These are phyloP conservation scores for Mycena albidolilacea DNA, from an alignment of 768 basidiomycete genomes.

Conservation along the genomic window DNA sequence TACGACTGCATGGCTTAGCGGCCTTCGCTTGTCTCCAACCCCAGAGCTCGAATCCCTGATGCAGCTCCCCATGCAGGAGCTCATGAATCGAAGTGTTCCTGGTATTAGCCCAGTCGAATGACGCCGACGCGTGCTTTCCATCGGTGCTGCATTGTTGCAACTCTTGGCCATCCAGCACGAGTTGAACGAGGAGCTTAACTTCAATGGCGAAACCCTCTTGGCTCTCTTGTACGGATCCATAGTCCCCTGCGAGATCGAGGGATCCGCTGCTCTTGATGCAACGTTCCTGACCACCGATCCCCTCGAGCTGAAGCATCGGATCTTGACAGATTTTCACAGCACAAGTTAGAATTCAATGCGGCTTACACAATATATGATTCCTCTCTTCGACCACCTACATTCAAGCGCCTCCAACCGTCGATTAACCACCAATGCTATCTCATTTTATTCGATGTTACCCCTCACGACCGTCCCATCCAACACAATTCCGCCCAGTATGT, in stretches of 20 bases:
- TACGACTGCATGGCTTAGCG: not conserved
- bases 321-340: not conserved
- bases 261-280: not conserved
- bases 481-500: not conserved
- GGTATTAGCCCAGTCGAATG: not conserved
- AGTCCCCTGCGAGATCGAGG: not conserved
- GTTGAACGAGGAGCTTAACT: not conserved
- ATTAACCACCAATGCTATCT: not conserved
- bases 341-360: not conserved
- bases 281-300: constrained; percentile 12
- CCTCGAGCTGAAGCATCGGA: not conserved
- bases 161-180: not conserved
- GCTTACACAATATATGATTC: not conserved
- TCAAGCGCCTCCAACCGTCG: not conserved
- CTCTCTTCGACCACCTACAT: not conserved
- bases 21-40: not conserved
- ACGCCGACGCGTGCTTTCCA: not conserved
- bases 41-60: constrained; percentile 12
- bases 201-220: not conserved
- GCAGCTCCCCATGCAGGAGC: not conserved
- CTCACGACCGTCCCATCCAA: not conserved
- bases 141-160: not conserved
- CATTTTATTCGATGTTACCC: not conserved
- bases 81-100: not conserved
- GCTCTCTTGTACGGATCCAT: not conserved